phyloP scores from a whole-genome alignment of 2,329 filamentous ascomycete genomes.

The Podosphaera xanthii region DNA sequence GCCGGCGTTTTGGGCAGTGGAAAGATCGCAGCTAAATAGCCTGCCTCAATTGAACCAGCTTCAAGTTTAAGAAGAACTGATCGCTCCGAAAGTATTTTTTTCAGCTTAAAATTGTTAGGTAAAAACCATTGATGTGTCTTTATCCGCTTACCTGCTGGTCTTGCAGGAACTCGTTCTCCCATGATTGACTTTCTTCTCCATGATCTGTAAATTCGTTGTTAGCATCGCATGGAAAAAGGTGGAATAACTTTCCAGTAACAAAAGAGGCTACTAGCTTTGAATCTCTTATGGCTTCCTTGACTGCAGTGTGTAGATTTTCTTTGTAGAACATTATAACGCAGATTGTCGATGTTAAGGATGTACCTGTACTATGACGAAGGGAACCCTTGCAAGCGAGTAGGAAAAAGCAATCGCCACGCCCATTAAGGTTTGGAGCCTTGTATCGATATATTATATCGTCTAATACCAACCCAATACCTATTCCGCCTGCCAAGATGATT shows the following conservation, averaged over 20 bases:
- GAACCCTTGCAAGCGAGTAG: not conserved
- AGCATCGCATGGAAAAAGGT: constrained; percentile 1
- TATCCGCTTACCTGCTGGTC: constrained; percentile 27
- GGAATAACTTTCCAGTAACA: constrained; percentile 35
- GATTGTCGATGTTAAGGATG: not conserved
- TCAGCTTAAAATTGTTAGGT: constrained; percentile 7
- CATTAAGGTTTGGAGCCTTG: not conserved
- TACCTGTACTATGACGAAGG: not conserved
- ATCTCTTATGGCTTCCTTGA: constrained; percentile 49
- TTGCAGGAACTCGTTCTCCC: constrained; percentile 47
- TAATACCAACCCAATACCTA: not conserved
- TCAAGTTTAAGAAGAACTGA: constrained; percentile 48
- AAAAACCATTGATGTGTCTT: constrained; percentile 20
- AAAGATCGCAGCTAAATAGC: constrained; percentile 62
- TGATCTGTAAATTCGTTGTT: constrained; percentile 30
- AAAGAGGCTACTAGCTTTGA: constrained; percentile 68
- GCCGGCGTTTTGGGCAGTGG: constrained; percentile 59
- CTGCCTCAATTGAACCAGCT: constrained; percentile 57
- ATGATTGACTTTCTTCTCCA: constrained; percentile 40
- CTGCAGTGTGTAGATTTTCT: constrained; percentile 61
- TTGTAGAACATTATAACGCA: constrained; percentile 48
- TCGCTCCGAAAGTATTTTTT: constrained; percentile 31
- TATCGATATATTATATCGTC: not conserved
- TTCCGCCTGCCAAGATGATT: constrained; percentile 7
- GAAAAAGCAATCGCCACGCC: constrained; percentile 1